Evolutionary conservation across 176 grass and related monocot genomes (phyloP), one percentile per base, ranked within the genome.

Genomic region (Eragrostis curvula): DNA sequence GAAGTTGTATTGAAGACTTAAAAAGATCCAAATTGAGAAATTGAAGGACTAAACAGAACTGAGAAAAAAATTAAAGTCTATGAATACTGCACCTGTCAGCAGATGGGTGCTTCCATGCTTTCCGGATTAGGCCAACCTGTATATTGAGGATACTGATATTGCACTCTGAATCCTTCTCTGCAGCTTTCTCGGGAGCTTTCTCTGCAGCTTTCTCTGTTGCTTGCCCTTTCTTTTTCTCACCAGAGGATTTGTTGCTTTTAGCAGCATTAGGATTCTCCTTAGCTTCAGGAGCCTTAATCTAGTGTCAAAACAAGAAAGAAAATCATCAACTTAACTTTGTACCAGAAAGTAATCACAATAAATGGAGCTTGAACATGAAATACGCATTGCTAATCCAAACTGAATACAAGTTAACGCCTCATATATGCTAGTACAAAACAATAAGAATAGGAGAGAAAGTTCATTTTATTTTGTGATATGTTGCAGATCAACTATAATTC

Each of bases 51-150:
- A 28, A 24, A 7, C 17, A 28, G 23, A 28, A 25, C 10, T 12
- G 10, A 25, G 0, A 61, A 53, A 61, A 36, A 28, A 10, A 28
- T 27, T 59, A 3, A 74, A 30, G 39, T 50, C 12, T 71, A 79
- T 56, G 71, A 52, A 21, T 70, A 41, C 60, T 67, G 15, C 79
- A 98, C 96, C 92, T 96, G 83, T 99, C 96, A 90, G 96, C 96
- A 82, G 96, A 99, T 86, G 96, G 96, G 58, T 96, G 96, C 60
- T 90, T 96, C 90, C 90, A 95, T 80, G 93, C 96, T 81, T 92
- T 98, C 18, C 87, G 83, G 79, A 98, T 96, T 68, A 93, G 20
- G 57, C 93, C 96, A 79, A 98, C 79, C 79, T 96, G 96, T 77
- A 98, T 90, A 80, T 96, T 98, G 45, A 98, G 91, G 80, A 98